phyloP scores from a whole-genome alignment of 2,329 filamentous ascomycete species.

The Trichoderma harzianum region DNA sequence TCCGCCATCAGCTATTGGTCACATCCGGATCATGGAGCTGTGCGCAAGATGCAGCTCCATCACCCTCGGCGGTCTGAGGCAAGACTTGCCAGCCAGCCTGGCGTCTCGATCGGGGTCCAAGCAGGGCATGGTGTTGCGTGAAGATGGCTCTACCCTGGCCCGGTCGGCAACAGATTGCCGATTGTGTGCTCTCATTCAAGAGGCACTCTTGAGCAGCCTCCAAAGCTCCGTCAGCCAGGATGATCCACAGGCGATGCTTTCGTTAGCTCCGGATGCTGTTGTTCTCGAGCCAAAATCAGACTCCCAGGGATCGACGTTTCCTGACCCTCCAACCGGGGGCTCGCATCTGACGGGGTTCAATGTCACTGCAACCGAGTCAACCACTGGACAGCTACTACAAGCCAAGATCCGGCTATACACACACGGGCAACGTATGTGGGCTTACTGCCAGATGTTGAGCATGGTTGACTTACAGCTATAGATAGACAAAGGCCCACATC shows the following conservation, averaged over 20 bases:
- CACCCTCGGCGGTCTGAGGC: not conserved
- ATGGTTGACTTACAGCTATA: not conserved
- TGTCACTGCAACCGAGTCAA: conserved; percentile 1
- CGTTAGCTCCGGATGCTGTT: not conserved
- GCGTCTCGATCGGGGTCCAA: not conserved
- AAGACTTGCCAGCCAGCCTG: not conserved
- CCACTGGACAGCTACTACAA: not conserved
- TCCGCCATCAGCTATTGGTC: not conserved
- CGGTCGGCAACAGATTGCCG: conserved; percentile 10
- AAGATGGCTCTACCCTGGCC: conserved; percentile 11
- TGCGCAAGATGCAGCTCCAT: conserved; percentile 8
- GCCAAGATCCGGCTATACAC: conserved; percentile 16
- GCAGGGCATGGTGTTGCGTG: conserved; percentile 15
- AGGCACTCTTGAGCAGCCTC: not conserved
- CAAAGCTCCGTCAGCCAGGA: not conserved
- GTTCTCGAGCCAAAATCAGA: conserved; percentile 13
- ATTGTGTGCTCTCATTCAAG: conserved; percentile 10
- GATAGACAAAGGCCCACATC: not conserved
- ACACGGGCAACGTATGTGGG: conserved; percentile 2
- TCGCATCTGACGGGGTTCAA: conserved; percentile 15
- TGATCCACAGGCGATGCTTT: not conserved
- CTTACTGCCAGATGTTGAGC: not conserved
- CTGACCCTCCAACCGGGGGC: conserved; percentile 12
- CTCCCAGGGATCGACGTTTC: conserved; percentile 14
- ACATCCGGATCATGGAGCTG: conserved; percentile 3